Base-by-base conservation (phyloP, 1,284 basidiomycete genomes). In the Apiotrichum siamense region DNA sequence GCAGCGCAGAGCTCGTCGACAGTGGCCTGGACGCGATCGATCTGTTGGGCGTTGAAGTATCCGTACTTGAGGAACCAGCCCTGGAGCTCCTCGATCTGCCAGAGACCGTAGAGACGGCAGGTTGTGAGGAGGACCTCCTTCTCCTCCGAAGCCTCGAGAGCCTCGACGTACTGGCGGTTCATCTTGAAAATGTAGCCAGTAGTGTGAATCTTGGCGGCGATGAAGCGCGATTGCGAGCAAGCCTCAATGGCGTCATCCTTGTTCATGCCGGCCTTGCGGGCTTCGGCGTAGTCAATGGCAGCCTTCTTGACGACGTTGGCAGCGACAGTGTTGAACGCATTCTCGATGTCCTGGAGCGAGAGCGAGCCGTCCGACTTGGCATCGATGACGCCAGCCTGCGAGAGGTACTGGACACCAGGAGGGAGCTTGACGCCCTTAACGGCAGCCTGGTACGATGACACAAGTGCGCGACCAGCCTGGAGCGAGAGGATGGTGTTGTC, bases 41-140 rank as follows among this genome's bases (percentile, higher is more conserved):
- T 70, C 58, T 77, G 76, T 31, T 67, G 58, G 12, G 69, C 62
- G 18, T 62, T 65, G 50, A 77, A 73, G 72, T 76, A 79, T 47
- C 75, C 76, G 52, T 74, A 76, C 60, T 77, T 77, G 61, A 81
- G 69, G 73, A 80, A 80, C 61, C 76, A 75, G 27, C 74, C 77
- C 40, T 77, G 77, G 66, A 79, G 77, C 73, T 80, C 79, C 64
- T 81, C 79, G 59, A 80, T 76, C 63, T 77, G 75, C 77, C 78
- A 80, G 13, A 79, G 67, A n/a, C 78, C 76, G 57, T 77, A 78
- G 35, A 78, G 59, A 44, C 61, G 60, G 49, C 70, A 73, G 35
- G 75, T 63, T 7, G 65, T 70, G 45, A 61, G 52, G 44, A 77
- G 58, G 26, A 72, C 64, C 24, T 72, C 68, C 41, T 63, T 70